Evolutionary conservation across 306 rosid species (phyloP).

Genomic region (Cyamopsis tetragonoloba): DNA sequence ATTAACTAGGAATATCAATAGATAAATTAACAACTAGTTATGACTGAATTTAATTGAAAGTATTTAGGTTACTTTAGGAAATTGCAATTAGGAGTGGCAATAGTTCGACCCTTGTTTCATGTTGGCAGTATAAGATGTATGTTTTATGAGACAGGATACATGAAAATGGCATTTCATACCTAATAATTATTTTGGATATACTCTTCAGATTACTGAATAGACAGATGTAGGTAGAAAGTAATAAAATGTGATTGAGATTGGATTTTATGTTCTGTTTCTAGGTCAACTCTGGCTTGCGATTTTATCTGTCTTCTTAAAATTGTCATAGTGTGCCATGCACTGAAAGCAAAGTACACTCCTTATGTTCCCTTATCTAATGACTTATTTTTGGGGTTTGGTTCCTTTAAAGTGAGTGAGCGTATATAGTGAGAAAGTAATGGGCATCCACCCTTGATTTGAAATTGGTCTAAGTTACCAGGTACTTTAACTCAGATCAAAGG

Average conservation of each 20-base stretch:
- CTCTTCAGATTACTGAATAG: not conserved
- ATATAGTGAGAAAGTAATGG: too few species aligned
- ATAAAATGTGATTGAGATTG: not conserved
- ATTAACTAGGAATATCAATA: not conserved
- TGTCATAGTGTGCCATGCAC: not conserved
- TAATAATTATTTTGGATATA: conserved; percentile 8
- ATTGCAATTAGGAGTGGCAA: not conserved
- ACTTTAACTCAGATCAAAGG: too few species aligned
- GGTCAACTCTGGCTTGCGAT: not conserved
- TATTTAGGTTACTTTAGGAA: not conserved
- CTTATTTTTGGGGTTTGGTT: too few species aligned
- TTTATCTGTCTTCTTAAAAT: not conserved
- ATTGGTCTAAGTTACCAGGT: too few species aligned
- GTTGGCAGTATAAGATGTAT: not conserved
- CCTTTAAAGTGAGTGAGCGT: too few species aligned
- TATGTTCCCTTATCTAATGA: not conserved
- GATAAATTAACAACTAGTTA: not conserved
- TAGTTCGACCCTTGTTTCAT: too few species aligned
- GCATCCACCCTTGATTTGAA: too few species aligned
- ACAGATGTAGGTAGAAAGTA: not conserved
- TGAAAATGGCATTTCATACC: not conserved
- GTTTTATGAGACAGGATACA: not conserved
- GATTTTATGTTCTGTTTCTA: not conserved
- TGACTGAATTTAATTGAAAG: not conserved
- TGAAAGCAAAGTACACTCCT: not conserved